Conservation (phyloP, 2,329 filamentous ascomycete genomes). For the Aaosphaeria arxii region DNA sequence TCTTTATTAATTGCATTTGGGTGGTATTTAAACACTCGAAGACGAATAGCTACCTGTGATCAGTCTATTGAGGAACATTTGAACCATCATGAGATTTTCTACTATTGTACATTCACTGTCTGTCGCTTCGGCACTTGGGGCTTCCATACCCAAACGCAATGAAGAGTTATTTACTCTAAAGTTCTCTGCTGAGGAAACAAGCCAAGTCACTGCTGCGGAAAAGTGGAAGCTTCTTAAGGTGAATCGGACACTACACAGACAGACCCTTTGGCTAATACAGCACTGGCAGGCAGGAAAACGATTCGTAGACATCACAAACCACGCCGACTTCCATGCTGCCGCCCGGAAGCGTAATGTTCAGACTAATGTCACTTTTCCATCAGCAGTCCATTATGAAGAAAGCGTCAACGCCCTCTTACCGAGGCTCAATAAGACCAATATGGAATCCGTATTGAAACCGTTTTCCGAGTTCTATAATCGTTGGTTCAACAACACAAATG, state of each 20-base stretch:
- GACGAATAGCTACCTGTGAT: background rate
- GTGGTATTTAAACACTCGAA: background rate
- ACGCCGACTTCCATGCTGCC: background rate
- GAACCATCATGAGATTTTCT: background rate
- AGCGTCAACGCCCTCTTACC: slow-evolving; percentile 12
- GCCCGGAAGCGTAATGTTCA: background rate
- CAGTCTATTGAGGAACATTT: background rate
- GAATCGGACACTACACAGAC: background rate
- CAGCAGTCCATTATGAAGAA: background rate
- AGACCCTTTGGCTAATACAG: too few species aligned
- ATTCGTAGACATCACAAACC: background rate
- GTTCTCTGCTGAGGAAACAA: background rate
- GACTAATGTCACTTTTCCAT: background rate
- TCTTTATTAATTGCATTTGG: background rate
- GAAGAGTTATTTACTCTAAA: background rate
- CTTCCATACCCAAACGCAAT: background rate
- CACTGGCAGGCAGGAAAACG: background rate
- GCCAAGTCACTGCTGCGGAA: slow-evolving; percentile 42
- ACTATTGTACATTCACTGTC: background rate
- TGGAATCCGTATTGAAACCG: slow-evolving; percentile 12
- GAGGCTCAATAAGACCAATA: slow-evolving; percentile 16
- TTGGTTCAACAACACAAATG: background rate
- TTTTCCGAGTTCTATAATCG: slow-evolving; percentile 19
- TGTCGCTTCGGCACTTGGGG: background rate
- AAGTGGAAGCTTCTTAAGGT: slow-evolving; percentile 68